These are phyloP conservation scores for Pythium sp. DNA, from an alignment of 352 stramenopile genomes.

Conservation along the genomic window DNA sequence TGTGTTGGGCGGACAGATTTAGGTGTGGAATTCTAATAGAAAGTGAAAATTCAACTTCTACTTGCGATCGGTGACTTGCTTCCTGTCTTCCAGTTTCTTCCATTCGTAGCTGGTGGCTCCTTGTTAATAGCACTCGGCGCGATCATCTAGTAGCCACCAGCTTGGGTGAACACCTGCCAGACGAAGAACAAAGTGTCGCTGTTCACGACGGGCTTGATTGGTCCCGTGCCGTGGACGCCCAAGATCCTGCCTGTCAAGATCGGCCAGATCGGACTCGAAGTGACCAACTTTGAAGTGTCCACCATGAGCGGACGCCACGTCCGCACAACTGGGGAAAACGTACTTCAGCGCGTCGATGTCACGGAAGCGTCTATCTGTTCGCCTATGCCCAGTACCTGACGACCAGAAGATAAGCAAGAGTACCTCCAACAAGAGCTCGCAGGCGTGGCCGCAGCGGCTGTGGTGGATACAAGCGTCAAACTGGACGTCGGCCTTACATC, in stretches of 20 bases:
- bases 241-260: constrained; percentile 49
- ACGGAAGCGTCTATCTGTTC: constrained; percentile 30
- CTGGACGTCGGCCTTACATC: constrained; percentile 33
- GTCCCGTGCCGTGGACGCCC: constrained; percentile 36
- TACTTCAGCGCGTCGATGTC: constrained; percentile 44
- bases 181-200: constrained; percentile 35
- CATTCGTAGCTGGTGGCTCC: too few relatives aligned
- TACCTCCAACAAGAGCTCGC: constrained; percentile 51
- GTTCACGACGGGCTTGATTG: constrained; percentile 37
- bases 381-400: constrained; percentile 62
- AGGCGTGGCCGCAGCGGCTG: constrained; percentile 31
- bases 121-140: constrained; percentile 10
- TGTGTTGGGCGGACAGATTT: too few relatives aligned
- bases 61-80: too few relatives aligned
- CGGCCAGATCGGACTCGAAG: constrained; percentile 45
- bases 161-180: constrained; percentile 44
- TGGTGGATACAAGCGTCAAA: constrained; percentile 20
- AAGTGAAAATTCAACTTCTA: too few relatives aligned
- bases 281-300: constrained; percentile 56
- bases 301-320: constrained; percentile 60
- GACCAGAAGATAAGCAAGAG: constrained; percentile 57
- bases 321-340: constrained; percentile 26
- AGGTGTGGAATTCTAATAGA: too few relatives aligned
- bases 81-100: too few relatives aligned
- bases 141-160: constrained; percentile 28